Evolutionary conservation across 2,329 filamentous ascomycete genomes (phyloP), one percentile per base, ranked within the genome.

Genomic region (Thielaviopsis punctulata): DNA sequence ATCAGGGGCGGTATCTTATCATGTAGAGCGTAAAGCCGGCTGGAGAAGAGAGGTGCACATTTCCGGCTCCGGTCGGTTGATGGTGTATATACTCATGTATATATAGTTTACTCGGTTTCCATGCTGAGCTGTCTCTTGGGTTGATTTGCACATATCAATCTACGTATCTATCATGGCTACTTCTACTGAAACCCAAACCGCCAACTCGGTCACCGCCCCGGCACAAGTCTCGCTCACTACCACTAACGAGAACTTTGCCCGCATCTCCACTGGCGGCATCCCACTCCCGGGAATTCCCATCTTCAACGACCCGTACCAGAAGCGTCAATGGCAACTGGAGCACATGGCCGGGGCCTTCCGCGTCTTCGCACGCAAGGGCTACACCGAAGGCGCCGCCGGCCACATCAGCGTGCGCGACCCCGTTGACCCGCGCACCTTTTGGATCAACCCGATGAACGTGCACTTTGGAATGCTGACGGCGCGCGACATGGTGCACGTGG

Each of bases 401-500:
- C 80, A 84, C 60, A 83, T 84, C 52, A 71, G 66, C 4, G 75
- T 83, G 0, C 70, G 79, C 7, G 80, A 83, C 59, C 77, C 79
- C 0, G 75, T 80, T 57, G 65, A 75, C 56, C 66, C 68, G 0
- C 64, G 75, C 55, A 72, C 70, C 0, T 81, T 83, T 62, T 83
- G 80, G 79, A 82, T 79, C 48, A 82, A 83, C 59, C 77, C 78
- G 5, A 63, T 82, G 1, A 76, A 75, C 3, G 67, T 68, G 30
- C 78, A 82, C 60, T 83, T 82, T 57, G 78, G 71, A 4, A 64
- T 79, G 58, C 68, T 82, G 45, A 79, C 73, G 57, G 75, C 77
- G 1, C 69, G 67, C 1, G 79, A 82, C 58, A 76, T 83, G 73
- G 73, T 82, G 21, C 69, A 78, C 10, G 68, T 82, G 13, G 72